Conservation (phyloP, 2,329 filamentous ascomycete genomes). For the Pseudopyricularia cyperi region DNA sequence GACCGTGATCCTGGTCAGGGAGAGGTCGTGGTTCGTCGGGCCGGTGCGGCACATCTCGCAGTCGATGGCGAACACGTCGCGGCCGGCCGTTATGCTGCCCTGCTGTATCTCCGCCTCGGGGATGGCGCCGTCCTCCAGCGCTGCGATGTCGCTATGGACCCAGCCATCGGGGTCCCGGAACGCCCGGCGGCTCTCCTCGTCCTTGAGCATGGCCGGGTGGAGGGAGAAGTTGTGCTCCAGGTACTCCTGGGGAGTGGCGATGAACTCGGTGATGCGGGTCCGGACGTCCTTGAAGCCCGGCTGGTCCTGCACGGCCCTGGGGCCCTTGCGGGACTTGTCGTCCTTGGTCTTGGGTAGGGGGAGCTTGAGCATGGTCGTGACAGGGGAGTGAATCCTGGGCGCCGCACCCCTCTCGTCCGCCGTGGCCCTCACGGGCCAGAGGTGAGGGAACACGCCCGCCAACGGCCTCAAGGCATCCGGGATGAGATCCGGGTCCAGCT, state of each 20-base stretch:
- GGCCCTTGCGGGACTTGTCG: constrained; percentile 44
- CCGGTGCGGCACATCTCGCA: constrained; percentile 97
- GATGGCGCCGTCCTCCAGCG: constrained; percentile 52
- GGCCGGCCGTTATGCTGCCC: constrained; percentile 73
- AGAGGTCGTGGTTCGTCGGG: constrained; percentile 51
- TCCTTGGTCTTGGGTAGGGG: constrained; percentile 57
- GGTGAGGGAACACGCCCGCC: constrained; percentile 68
- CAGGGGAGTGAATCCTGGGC: constrained; percentile 71
- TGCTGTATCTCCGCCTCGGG: constrained; percentile 60
- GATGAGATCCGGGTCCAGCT: constrained; percentile 35
- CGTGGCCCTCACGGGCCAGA: constrained; percentile 82
- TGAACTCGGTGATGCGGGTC: constrained; percentile 69
- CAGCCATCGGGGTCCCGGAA: constrained; percentile 55
- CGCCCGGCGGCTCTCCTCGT: constrained; percentile 39
- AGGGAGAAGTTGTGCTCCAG: constrained; percentile 72
- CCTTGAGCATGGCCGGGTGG: constrained; percentile 63
- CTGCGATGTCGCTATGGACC: constrained; percentile 63
- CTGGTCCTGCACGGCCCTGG: constrained; percentile 48
- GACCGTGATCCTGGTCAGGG: constrained; percentile 79
- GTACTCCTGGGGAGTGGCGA: constrained; percentile 61
- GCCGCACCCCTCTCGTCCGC: constrained; percentile 60
- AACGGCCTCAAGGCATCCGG: constrained; percentile 49
- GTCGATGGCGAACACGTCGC: constrained; percentile 69
- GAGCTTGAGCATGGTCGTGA: constrained; percentile 71
- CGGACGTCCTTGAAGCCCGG: constrained; percentile 60